Base-by-base conservation (phyloP, 2,329 filamentous ascomycete species). In the Xylariaceae sp. region DNA sequence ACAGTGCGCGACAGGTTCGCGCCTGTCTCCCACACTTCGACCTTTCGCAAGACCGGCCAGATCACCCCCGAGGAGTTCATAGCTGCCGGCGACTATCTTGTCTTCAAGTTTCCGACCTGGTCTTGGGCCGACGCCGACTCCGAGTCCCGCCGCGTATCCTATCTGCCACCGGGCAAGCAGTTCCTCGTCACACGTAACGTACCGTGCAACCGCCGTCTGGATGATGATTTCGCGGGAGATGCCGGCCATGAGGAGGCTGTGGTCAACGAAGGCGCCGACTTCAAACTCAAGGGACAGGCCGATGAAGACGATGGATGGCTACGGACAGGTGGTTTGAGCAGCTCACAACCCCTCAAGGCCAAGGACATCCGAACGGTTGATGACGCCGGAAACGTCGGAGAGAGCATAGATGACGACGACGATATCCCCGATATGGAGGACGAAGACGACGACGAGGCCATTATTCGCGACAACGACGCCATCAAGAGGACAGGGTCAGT, bases 31-130 rank as follows among this genome's bases (percentile, higher is more conserved):
- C 87, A 96, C 71, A 95, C 85, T 47, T 97, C 93, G 3, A 97
- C 90, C 59, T 99, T 99, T 74, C 89, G 93, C 63, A 82, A 84
- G 64, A 96, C 92, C 5, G 94, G 94, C 60, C 89, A 97, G 75
- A 94, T 99, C 73, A 97, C 93, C 0, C 93, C 93, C 16, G 93
- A 97, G 67, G 94, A 99, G 79, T 99, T 99, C 72, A 80, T 97
- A 46, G 87, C 89, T 4, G 94, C 94, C 3, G 94, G 94, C 63
- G 94, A 99, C 76, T 99, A 97, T 71, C 85, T 99, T 36, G 92
- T 96, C 66, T 96, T 95, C 84, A 97, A 97, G 77, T 99, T 99
- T 74, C 94, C 93, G 9, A 96, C 93, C 53, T 99, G 94, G 94
- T 88, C 90, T 45, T 99, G 94, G 94, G 86, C 88, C 60, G 90